A percentile compares a stretch with the other conserved stretches of the same genome.
phyloP scores from a whole-genome alignment of 2,329 filamentous ascomycete genomes.

The Periglandula ipomoeae region DNA sequence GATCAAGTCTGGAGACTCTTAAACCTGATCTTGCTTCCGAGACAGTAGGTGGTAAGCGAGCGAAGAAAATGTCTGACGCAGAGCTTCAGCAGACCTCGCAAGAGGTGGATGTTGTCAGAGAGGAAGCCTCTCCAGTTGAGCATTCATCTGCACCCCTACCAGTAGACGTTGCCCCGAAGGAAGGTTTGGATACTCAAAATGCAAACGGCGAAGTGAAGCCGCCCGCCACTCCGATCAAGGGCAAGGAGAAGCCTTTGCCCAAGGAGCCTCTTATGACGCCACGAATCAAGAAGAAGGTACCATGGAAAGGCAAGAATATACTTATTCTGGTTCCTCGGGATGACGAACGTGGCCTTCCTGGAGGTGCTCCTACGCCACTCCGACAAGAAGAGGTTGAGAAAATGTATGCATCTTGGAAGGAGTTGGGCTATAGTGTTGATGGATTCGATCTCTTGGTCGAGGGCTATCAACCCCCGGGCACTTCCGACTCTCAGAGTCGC shows the following conservation, averaged over 20 bases:
- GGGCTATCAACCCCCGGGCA: slow-evolving; percentile 25
- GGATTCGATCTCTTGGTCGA: slow-evolving; percentile 59
- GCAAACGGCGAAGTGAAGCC: slow-evolving; percentile 20
- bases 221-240: slow-evolving; percentile 27
- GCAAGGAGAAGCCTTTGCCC: slow-evolving; percentile 25
- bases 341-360: slow-evolving; percentile 52
- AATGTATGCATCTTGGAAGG: slow-evolving; percentile 58
- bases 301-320: slow-evolving; percentile 68
- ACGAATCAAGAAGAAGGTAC: slow-evolving; percentile 60
- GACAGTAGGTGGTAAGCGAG: neutral
- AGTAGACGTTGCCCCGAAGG: neutral
- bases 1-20: slow-evolving; percentile 49
- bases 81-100: slow-evolving; percentile 10
- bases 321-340: slow-evolving; percentile 60
- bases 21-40: slow-evolving; percentile 23
- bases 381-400: slow-evolving; percentile 44
- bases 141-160: neutral
- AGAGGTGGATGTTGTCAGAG: slow-evolving; percentile 8
- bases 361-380: slow-evolving; percentile 45
- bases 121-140: slow-evolving; percentile 9
- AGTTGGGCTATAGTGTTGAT: slow-evolving; percentile 57
- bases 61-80: slow-evolving; percentile 23
- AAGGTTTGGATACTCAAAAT: neutral
- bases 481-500: slow-evolving; percentile 52
- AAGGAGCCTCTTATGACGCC: slow-evolving; percentile 38